phyloP scores from a whole-genome alignment of 306 rosid species.

The Acacia confusa region DNA sequence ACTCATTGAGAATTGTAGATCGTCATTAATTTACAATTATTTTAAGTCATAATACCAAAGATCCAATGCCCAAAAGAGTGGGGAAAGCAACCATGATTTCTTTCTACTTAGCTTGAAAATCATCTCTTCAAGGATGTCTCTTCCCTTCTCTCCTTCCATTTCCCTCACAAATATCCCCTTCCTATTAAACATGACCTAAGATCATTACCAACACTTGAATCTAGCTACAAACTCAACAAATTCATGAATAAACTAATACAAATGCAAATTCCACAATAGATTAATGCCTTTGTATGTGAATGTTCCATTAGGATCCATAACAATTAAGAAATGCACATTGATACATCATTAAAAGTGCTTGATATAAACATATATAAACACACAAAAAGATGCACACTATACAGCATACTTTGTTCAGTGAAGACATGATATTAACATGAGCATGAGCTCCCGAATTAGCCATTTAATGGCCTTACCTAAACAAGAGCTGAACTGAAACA shows the following conservation, averaged over 20 bases:
- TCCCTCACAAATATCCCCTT: too few relatives aligned
- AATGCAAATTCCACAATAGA: background rate
- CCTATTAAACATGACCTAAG: too few relatives aligned
- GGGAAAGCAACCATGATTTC: too few relatives aligned
- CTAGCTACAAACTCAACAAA: too few relatives aligned
- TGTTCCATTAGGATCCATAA: background rate
- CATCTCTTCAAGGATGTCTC: too few relatives aligned
- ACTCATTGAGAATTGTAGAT: too few relatives aligned
- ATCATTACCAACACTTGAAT: too few relatives aligned
- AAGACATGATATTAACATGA: conserved; percentile 7
- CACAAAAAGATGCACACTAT: background rate
- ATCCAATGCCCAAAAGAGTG: too few relatives aligned
- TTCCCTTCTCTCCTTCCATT: too few relatives aligned
- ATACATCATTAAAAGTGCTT: background rate
- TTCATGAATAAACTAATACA: background rate
- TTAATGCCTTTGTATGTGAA: background rate
- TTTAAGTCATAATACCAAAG: too few relatives aligned
- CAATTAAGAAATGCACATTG: background rate
- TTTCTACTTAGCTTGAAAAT: too few relatives aligned
- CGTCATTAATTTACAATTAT: too few relatives aligned
- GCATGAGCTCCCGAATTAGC: background rate
- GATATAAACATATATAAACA: background rate
- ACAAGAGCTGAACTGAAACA: conserved; percentile 13
- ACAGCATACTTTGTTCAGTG: background rate
- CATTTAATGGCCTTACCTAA: background rate